Base-by-base conservation (phyloP, 192 early-diverging fungal species). In the Backusella tuberculispora region DNA sequence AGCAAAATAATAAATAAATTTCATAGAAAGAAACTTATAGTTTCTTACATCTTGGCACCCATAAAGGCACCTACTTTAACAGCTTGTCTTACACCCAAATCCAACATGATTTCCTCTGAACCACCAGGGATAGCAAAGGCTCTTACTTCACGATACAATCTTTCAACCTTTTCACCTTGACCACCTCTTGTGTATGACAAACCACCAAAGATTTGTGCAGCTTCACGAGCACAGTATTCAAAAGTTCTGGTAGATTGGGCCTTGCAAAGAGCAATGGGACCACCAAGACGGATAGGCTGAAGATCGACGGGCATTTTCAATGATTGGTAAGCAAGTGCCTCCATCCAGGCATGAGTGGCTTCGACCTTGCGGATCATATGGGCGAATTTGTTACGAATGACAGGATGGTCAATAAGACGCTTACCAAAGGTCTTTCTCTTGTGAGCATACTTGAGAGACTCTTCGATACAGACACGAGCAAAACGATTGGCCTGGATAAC, bases 181-280 rank as follows among this genome's bases (percentile, higher is more conserved):
- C 89, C 79, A 53, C 95, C 95, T 63, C 92, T 87, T n/a, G 89
- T 86, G 68, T 95, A 96, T 0, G 90, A 76, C 37, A 96, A 71
- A 42, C 95, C 95, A 71, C 95, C 95, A 88, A 95, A 95, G 75
- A 96, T 95, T 81, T 95, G 95, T n/a, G 92, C 85, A 8, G 95
- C 95, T 83, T 96, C 95, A 66, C 95, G 88, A 29, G 94, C 94
- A 77, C 93, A 94, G 79, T 78, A 96, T 76, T 96, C 95, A 74
- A 96, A 90, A 6, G 94, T 96, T 75, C 93, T 94, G 5, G 95
- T 95, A 3, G 89, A 65, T 75, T 95, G 93, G 14, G 93, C 94
- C 83, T 96, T 96, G 73, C 93, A 84, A 45, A 96, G 79, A 12
- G 95, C 95, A 80, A 96, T 92, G 2, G 93, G 92, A 5, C 95